Conservation (phyloP, 2,329 filamentous ascomycete genomes). For the Stagonosporopsis chrysanthemi region DNA sequence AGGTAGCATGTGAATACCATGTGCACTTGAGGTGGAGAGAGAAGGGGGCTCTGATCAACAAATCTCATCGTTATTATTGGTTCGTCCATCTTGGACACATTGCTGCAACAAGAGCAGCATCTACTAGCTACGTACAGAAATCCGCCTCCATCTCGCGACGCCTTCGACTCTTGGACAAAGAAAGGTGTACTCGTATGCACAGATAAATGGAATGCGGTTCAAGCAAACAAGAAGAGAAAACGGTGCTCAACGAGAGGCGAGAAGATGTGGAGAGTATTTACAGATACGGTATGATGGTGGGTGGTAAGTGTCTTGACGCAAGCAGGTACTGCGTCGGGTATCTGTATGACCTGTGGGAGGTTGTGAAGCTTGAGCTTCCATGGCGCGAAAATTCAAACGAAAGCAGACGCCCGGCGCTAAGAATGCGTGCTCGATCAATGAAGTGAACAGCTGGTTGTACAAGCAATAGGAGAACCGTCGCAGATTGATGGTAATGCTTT, state of each 20-base stretch:
- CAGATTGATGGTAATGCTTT: slow-evolving; percentile 31
- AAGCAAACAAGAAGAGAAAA: slow-evolving; percentile 18
- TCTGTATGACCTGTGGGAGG: slow-evolving; percentile 43
- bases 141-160: slow-evolving; percentile 11
- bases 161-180: slow-evolving; percentile 17
- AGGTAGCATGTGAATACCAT: not conserved
- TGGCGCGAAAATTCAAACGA: slow-evolving; percentile 21
- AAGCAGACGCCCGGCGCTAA: slow-evolving; percentile 40
- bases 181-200: slow-evolving; percentile 23
- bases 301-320: slow-evolving; percentile 14
- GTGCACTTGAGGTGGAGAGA: not conserved
- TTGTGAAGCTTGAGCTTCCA: slow-evolving; percentile 35
- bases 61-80: slow-evolving; percentile 21
- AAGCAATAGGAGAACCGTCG: slow-evolving; percentile 31
- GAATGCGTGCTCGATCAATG: slow-evolving; percentile 37
- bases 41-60: not conserved
- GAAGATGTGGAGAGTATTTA: slow-evolving; percentile 21
- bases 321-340: slow-evolving; percentile 42
- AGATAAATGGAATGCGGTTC: slow-evolving; percentile 15
- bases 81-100: slow-evolving; percentile 18
- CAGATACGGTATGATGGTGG: slow-evolving; percentile 15
- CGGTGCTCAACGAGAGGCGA: slow-evolving; percentile 16
- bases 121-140: slow-evolving; percentile 17
- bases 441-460: slow-evolving; percentile 27
- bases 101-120: slow-evolving; percentile 16